Evolutionary conservation across 352 stramenopile species (phyloP).

Genomic region (Phytophthora fragariae): DNA sequence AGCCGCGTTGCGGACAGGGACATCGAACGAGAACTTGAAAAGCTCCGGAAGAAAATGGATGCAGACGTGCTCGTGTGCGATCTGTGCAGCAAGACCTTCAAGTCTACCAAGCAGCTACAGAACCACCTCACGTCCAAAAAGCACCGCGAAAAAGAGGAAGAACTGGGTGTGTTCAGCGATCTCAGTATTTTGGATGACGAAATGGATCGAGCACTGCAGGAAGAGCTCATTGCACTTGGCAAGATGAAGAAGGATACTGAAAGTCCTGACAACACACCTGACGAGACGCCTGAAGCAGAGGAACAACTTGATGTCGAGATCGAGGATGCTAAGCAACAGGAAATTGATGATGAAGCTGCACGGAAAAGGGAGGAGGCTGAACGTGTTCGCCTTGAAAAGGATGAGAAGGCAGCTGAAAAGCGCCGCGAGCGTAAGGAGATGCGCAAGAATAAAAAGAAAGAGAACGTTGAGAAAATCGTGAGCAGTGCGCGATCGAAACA

Average conservation of each 20-base stretch:
- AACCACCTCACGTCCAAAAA: slow-evolving; percentile 88
- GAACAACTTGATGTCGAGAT: slow-evolving; percentile 20
- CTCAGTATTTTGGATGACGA: slow-evolving; percentile 67
- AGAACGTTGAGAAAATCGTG: slow-evolving; percentile 79
- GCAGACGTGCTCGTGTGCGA: slow-evolving; percentile 76
- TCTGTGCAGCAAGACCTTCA: slow-evolving; percentile 87
- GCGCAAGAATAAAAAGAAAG: slow-evolving; percentile 84
- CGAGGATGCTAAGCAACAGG: slow-evolving; percentile 35
- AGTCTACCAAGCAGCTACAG: slow-evolving; percentile 82
- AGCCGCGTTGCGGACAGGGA: slow-evolving; percentile 60
- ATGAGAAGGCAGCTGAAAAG: slow-evolving; percentile 82
- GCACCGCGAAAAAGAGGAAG: slow-evolving; percentile 76
- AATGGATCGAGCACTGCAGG: slow-evolving; percentile 65
- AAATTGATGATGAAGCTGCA: slow-evolving; percentile 45
- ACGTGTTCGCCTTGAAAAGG: slow-evolving; percentile 68
- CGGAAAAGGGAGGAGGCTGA: slow-evolving; percentile 51
- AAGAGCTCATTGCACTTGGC: slow-evolving; percentile 55
- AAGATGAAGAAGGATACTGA: slow-evolving; percentile 35
- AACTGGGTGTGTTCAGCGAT: slow-evolving; percentile 70
- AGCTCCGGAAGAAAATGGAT: slow-evolving; percentile 73
- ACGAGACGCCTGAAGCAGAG: slow-evolving; percentile 7
- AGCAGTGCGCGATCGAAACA: slow-evolving; percentile 52
- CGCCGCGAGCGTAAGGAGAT: slow-evolving; percentile 83
- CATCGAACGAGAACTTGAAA: slow-evolving; percentile 74
- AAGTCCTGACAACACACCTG: background rate